Percentiles rank a stretch among this genome's conserved stretches.
phyloP scores from a whole-genome alignment of 371 early-diverging fungal genomes.

The Mortierella sp. region DNA sequence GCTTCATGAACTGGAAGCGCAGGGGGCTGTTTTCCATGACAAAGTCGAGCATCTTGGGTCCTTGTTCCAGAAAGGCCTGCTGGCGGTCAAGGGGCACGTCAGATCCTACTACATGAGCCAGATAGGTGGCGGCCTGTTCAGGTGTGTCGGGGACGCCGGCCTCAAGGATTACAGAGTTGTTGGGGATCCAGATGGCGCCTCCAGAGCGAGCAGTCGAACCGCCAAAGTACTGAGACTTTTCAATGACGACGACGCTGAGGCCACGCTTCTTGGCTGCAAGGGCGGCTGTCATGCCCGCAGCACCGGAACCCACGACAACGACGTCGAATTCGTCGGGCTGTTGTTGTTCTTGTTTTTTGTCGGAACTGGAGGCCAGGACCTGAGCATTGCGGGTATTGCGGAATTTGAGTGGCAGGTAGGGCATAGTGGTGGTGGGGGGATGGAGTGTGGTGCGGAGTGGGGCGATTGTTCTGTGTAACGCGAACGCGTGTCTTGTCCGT shows the following conservation, averaged over 20 bases:
- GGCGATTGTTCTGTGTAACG: not conserved
- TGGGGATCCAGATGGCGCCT: constrained; percentile 16
- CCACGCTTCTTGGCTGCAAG: constrained; percentile 93
- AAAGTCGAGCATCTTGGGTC: constrained; percentile 20
- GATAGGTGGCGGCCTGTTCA: constrained; percentile 13
- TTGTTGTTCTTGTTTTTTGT: constrained; percentile 55
- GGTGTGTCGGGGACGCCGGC: constrained; percentile 12
- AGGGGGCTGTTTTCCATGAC: constrained; percentile 22
- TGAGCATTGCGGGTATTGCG: not conserved
- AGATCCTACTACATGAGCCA: constrained; percentile 8
- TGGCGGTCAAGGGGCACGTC: constrained; percentile 16
- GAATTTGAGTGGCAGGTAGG: not conserved
- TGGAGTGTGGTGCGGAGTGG: not conserved
- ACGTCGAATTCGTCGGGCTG: constrained; percentile 89
- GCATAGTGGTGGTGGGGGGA: not conserved
- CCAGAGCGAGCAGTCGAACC: constrained; percentile 21
- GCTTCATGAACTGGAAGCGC: constrained; percentile 7
- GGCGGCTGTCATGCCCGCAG: constrained; percentile 96
- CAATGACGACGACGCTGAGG: constrained; percentile 89
- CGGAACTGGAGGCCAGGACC: not conserved
- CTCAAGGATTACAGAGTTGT: constrained; percentile 4
- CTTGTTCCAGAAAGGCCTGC: constrained; percentile 15
- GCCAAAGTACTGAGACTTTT: constrained; percentile 95
- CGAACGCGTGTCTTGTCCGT: too few species aligned
- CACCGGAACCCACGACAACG: constrained; percentile 96